A percentile compares a stretch with the other conserved stretches of the same genome.
These are phyloP conservation scores for Dendrobium officinale DNA, from an alignment of 106 monocot genomes.

Conservation along the genomic window DNA sequence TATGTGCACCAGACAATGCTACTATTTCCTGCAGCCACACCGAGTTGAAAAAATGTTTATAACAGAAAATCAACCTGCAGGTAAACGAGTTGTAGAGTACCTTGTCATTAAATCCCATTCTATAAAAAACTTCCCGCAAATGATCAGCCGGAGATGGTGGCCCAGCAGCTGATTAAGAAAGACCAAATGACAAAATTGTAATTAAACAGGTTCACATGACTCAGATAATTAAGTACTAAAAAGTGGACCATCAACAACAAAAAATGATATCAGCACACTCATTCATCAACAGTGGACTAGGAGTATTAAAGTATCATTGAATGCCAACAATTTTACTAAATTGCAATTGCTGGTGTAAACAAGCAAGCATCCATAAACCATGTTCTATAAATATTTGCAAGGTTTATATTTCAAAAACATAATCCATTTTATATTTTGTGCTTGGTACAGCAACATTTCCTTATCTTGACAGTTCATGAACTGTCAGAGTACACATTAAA, in stretches of 20 bases:
- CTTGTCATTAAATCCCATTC: conserved; percentile 97
- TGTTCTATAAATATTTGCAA: not conserved
- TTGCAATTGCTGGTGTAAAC: not conserved
- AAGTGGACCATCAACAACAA: not conserved
- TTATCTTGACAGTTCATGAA: not conserved
- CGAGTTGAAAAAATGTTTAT: not conserved
- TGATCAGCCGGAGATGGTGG: conserved; percentile 85
- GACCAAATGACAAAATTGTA: not conserved
- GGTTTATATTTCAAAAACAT: not conserved
- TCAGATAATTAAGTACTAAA: not conserved
- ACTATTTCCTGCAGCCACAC: conserved; percentile 70
- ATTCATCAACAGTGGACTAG: not conserved
- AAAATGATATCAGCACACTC: not conserved
- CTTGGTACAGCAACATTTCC: not conserved
- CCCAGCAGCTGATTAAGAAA: conserved; percentile 62
- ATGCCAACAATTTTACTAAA: not conserved
- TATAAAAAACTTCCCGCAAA: conserved; percentile 86
- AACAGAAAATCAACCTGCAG: not conserved
- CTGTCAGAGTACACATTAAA: too few species aligned
- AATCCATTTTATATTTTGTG: not conserved
- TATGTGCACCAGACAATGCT: conserved; percentile 94
- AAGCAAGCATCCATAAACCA: not conserved
- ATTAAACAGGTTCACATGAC: not conserved
- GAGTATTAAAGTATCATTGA: not conserved
- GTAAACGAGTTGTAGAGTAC: conserved; percentile 17